phyloP scores from a whole-genome alignment of 179 eudicot species.

The Vitellaria paradoxa region DNA sequence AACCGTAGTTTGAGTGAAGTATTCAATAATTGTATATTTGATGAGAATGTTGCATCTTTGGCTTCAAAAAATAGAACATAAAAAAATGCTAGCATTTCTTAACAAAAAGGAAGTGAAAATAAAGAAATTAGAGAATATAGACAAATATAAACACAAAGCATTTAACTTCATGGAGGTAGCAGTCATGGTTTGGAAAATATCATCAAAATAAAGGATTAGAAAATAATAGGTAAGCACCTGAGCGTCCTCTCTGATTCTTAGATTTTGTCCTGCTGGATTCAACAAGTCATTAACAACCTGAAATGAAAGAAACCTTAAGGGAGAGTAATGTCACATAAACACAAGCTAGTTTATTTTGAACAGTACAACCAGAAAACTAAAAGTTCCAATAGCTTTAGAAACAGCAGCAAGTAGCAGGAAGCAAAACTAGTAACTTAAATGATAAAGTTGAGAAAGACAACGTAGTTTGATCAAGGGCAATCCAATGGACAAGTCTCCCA shows the following conservation, averaged over 20 bases:
- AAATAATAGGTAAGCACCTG: slow-evolving; percentile 51
- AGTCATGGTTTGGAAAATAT: background rate
- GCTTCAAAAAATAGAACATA: background rate
- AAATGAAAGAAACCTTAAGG: slow-evolving; percentile 19
- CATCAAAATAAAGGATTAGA: slow-evolving; percentile 14
- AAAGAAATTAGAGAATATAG: background rate
- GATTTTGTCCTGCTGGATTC: slow-evolving; percentile 98
- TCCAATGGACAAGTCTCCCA: background rate
- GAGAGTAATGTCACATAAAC: slow-evolving; percentile 12
- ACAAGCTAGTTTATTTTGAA: background rate
- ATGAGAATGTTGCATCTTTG: background rate
- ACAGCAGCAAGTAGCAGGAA: background rate
- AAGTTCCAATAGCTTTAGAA: slow-evolving; percentile 7
- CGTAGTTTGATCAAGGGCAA: background rate
- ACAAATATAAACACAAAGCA: background rate
- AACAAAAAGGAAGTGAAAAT: too few species aligned
- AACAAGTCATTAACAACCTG: slow-evolving; percentile 98
- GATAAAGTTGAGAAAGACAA: background rate
- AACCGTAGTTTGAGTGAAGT: background rate
- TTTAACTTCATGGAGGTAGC: background rate
- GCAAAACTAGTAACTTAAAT: background rate
- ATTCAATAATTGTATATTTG: slow-evolving; percentile 1
- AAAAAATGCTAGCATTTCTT: background rate
- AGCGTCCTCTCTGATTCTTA: slow-evolving; percentile 89
- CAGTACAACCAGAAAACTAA: slow-evolving; percentile 2